phyloP scores from a whole-genome alignment of 148 eudicot genomes.

The Bassia scoparia region DNA sequence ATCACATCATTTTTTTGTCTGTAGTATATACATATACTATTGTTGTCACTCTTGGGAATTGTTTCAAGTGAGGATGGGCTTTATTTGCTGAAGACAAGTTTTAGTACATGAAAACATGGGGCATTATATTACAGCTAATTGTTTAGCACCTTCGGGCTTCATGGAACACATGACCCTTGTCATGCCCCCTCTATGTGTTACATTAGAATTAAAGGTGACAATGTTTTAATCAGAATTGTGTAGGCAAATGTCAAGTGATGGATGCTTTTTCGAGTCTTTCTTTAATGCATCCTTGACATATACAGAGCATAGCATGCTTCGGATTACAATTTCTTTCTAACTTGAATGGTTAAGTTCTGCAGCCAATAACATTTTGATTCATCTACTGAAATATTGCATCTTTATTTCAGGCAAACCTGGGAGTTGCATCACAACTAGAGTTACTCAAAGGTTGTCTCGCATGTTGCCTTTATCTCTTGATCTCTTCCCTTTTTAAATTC shows the following conservation, averaged over 20 bases:
- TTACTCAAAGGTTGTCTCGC: slow-evolving; percentile 47
- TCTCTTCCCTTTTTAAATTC: background rate
- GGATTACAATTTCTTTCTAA: background rate
- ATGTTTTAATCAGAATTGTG: background rate
- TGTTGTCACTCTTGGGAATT: background rate
- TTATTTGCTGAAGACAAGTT: background rate
- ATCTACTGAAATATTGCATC: background rate
- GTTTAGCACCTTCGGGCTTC: background rate
- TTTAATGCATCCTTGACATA: background rate
- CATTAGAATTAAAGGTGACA: background rate
- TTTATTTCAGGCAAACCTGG: slow-evolving; percentile 38
- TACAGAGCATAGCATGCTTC: background rate
- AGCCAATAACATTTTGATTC: background rate
- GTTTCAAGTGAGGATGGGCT: background rate
- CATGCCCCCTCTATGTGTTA: background rate
- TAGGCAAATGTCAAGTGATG: background rate
- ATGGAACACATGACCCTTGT: background rate
- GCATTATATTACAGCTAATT: background rate
- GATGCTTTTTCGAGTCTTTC: background rate
- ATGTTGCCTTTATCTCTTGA: background rate
- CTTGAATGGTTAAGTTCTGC: background rate
- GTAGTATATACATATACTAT: background rate
- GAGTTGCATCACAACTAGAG: slow-evolving; percentile 59
- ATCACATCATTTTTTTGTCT: background rate
- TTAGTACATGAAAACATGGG: background rate